A percentile compares a stretch with the other conserved stretches of the same genome.
phyloP scores from a whole-genome alignment of 208 protist genomes.

The Leishmania aethiopica region DNA sequence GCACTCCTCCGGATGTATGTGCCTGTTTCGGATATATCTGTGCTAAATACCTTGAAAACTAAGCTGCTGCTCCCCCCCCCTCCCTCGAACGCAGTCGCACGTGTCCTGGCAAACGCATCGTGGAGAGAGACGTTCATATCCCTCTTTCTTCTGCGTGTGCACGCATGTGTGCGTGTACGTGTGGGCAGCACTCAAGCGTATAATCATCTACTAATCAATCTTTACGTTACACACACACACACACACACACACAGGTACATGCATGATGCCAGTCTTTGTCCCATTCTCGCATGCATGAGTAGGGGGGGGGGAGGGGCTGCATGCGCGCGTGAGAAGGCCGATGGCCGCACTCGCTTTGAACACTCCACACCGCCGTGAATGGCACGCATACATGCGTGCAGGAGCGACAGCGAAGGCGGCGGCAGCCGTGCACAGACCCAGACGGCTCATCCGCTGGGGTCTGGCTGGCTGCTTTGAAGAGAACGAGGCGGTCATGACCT shows the following conservation, averaged over 20 bases:
- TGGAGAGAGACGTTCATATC: background rate
- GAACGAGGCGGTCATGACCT: background rate
- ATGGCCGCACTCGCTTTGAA: background rate
- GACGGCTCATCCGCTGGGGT: background rate
- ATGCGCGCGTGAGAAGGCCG: background rate
- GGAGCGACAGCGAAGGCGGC: background rate
- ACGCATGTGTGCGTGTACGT: background rate
- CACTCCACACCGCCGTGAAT: background rate
- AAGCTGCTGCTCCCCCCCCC: background rate
- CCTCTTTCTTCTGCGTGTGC: background rate
- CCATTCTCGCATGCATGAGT: background rate
- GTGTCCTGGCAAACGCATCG: background rate
- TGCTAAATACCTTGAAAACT: background rate
- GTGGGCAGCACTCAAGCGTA: slow-evolving; percentile 4
- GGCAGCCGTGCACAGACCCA: background rate
- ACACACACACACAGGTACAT: background rate
- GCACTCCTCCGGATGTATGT: background rate
- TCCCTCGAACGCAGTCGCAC: background rate
- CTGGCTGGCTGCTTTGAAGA: background rate
- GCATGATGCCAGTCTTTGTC: background rate
- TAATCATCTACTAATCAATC: background rate
- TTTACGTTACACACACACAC: background rate
- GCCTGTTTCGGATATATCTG: background rate
- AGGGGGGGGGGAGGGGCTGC: background rate
- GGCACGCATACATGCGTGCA: background rate